Base-by-base conservation (phyloP, 352 stramenopile species). In the Phytophthora colocasiae region DNA sequence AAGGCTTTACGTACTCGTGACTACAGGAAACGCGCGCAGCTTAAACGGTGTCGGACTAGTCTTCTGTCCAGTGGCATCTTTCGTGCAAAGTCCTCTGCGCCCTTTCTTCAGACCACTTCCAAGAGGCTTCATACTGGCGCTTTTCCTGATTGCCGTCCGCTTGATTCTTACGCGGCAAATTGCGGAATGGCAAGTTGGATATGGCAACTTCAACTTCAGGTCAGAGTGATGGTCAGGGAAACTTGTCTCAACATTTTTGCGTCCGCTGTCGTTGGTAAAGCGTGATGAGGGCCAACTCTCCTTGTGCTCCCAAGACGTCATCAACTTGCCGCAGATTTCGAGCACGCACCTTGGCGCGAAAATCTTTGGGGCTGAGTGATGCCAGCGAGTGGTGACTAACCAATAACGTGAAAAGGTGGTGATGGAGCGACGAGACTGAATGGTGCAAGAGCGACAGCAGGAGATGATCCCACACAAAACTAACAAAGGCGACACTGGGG, bases 391-490 rank as follows among this genome's bases (percentile, higher is more conserved):
- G 41, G 24, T 82, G 69, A 4, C 9, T 53, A 1, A 85, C 61
- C 6, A 92, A 54, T 11, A 69, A 34, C 1, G 36, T 32, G 2
- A 79, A 48, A 1, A 90, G 47, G 14, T 51, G 46, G 12, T 71
- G 54, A 24, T 39, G 26, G 3, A 24, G 4, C 40, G 54, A 50
- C 12, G 44, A 24, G 22, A 61, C 4, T 2, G 54, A 48, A n/a
- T 56, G 59, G 27, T 71, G 48, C 40, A 92, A 29, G 0, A 88
- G 55, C 10, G 58, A 19, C 0, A 78, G 34, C 1, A 92, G 63
- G 27, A 92, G 53, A 40, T 79, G 58, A 34, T 75, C 60, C 84
- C 84, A 92, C 9, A 89, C 69, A 39, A 92, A 89, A 3, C 34
- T 38, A 2, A 54, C 69, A 24, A 87, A 70, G 1, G 66, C 74